Conservation (phyloP, 2,329 filamentous ascomycete genomes). For the Microascus cirrosus region DNA sequence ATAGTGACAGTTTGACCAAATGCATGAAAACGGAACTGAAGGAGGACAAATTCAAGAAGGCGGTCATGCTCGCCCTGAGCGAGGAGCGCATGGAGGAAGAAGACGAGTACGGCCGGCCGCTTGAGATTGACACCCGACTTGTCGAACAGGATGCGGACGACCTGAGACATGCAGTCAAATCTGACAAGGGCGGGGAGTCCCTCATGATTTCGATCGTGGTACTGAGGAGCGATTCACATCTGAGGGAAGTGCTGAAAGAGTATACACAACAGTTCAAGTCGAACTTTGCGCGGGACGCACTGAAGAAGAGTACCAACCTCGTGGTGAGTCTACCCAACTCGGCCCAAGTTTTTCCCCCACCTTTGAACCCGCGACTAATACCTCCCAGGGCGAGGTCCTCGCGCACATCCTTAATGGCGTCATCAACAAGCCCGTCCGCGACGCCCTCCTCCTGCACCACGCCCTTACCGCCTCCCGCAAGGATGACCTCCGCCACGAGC, state of each 20-base stretch:
- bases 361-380: background rate
- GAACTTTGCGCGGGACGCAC: constrained; percentile 81
- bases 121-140: constrained; percentile 46
- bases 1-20: constrained; percentile 64
- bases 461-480: constrained; percentile 65
- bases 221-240: constrained; percentile 66
- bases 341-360: background rate
- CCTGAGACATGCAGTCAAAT: constrained; percentile 55
- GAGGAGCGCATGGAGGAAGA: constrained; percentile 74
- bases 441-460: constrained; percentile 83
- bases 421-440: constrained; percentile 89
- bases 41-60: constrained; percentile 91
- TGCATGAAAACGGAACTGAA: constrained; percentile 92
- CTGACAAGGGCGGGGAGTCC: constrained; percentile 73
- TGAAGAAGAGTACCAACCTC: constrained; percentile 81
- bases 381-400: constrained; percentile 71
- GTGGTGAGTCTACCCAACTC: constrained; percentile 53
- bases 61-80: constrained; percentile 73
- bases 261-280: constrained; percentile 64
- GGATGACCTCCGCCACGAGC: constrained; percentile 66
- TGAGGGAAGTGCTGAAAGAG: constrained; percentile 65
- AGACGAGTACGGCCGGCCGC: constrained; percentile 48
- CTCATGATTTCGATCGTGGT: constrained; percentile 81
- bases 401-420: constrained; percentile 93
- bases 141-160: constrained; percentile 63